Evolutionary conservation across 2,329 filamentous ascomycete genomes (phyloP).

Genomic region (Niveomyces coronatus): DNA sequence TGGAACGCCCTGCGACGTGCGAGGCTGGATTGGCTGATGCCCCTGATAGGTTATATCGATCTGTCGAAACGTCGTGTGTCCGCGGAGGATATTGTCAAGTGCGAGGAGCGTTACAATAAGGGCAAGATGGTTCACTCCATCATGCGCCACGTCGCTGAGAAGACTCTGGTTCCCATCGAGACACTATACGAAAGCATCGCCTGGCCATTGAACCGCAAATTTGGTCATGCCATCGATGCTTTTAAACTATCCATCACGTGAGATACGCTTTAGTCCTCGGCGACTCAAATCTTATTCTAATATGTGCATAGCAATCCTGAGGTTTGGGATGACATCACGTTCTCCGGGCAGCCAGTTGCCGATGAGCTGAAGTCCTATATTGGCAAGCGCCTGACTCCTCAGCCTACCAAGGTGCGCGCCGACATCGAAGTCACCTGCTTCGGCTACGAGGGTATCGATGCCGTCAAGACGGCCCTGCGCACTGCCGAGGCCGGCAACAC

Average conservation of each 20-base stretch:
- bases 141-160: conserved; percentile 97
- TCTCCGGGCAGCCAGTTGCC: conserved; percentile 74
- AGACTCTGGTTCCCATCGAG: conserved; percentile 91
- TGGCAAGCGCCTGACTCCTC: conserved; percentile 89
- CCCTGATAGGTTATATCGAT: conserved; percentile 70
- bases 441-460: conserved; percentile 96
- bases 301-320: conserved; percentile 64
- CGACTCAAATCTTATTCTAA: too few relatives aligned
- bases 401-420: conserved; percentile 97
- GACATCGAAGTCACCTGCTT: conserved; percentile 95
- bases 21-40: conserved; percentile 15
- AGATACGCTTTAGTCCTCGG: conserved; percentile 19
- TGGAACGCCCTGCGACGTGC: neutral
- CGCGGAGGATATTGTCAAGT: conserved; percentile 94
- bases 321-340: conserved; percentile 87
- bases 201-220: conserved; percentile 97
- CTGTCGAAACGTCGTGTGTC: conserved; percentile 96
- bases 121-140: conserved; percentile 99
- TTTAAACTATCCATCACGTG: conserved; percentile 99
- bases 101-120: conserved; percentile 99
- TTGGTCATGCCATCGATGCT: conserved; percentile 89
- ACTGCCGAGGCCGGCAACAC: conserved; percentile 91
- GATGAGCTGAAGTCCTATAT: conserved; percentile 94
- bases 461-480: conserved; percentile 85
- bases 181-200: conserved; percentile 86